Conservation (phyloP, 306 rosid species). For the Cotoneaster glaucophyllus region DNA sequence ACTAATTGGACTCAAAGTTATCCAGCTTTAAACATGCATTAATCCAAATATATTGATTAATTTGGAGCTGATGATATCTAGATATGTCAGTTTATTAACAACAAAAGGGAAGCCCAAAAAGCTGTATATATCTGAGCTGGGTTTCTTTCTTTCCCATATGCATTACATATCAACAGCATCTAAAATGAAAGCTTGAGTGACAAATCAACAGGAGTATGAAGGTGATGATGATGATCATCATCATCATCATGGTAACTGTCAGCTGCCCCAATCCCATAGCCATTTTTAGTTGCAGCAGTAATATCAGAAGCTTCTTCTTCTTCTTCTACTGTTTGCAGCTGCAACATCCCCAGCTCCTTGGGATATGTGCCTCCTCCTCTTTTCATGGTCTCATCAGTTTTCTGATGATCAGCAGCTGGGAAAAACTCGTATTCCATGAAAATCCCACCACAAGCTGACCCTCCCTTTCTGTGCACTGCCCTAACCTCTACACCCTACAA, state of each 20-base stretch:
- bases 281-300: conserved; percentile 8
- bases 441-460: conserved; percentile 20
- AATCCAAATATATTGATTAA: not conserved
- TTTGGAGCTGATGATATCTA: not conserved
- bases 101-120: not conserved
- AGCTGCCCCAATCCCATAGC: conserved; percentile 20
- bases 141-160: not conserved
- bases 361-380: conserved; percentile 29
- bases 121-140: not conserved
- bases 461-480: conserved; percentile 67
- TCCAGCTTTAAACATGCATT: not conserved
- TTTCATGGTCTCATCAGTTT: conserved; percentile 9
- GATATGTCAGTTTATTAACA: not conserved
- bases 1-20: no score
- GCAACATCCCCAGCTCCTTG: conserved; percentile 28
- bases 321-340: not conserved
- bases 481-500: conserved; percentile 54
- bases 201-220: conserved; percentile 57
- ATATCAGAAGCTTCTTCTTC: conserved; percentile 40
- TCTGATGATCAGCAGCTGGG: conserved; percentile 40
- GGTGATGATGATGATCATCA: no score
- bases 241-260: not conserved
- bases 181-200: conserved; percentile 73
- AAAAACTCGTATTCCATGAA: conserved; percentile 85
- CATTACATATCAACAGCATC: not conserved